phyloP scores from a whole-genome alignment of 306 rosid genomes.

The Rosa chinensis region DNA sequence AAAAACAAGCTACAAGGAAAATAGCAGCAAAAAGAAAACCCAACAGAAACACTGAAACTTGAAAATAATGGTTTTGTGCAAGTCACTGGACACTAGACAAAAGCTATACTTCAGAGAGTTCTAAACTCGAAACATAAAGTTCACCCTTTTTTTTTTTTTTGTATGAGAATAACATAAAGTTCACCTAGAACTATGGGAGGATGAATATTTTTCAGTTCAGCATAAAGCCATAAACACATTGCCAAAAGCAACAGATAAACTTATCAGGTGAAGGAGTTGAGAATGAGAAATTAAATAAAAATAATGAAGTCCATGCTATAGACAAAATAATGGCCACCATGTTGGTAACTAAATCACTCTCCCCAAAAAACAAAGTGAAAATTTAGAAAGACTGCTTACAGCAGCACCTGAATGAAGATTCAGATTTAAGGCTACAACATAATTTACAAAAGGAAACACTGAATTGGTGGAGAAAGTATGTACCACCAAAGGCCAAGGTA shows the following conservation, averaged over 20 bases:
- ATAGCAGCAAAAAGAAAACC: background rate
- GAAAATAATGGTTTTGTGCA: background rate
- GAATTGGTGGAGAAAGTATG: constrained; percentile 18
- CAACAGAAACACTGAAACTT: background rate
- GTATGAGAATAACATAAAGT: background rate
- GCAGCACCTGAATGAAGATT: background rate
- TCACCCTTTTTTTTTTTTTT: too few species aligned
- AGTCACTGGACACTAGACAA: background rate
- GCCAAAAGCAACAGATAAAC: background rate
- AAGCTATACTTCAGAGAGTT: background rate
- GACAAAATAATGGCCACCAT: background rate
- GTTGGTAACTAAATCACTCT: background rate
- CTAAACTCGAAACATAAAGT: background rate
- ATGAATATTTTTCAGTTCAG: background rate
- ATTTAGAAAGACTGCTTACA: background rate
- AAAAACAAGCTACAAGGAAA: background rate
- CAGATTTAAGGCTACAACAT: background rate
- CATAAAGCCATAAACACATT: background rate
- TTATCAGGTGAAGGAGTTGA: background rate
- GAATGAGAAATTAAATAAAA: background rate
- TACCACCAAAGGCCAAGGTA: constrained; percentile 86
- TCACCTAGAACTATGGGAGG: background rate
- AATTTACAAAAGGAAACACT: background rate
- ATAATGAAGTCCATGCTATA: background rate
- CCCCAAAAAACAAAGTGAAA: background rate